These are phyloP conservation scores for Pterocarpus santalinus DNA, from an alignment of 306 rosid species.

Conservation along the genomic window DNA sequence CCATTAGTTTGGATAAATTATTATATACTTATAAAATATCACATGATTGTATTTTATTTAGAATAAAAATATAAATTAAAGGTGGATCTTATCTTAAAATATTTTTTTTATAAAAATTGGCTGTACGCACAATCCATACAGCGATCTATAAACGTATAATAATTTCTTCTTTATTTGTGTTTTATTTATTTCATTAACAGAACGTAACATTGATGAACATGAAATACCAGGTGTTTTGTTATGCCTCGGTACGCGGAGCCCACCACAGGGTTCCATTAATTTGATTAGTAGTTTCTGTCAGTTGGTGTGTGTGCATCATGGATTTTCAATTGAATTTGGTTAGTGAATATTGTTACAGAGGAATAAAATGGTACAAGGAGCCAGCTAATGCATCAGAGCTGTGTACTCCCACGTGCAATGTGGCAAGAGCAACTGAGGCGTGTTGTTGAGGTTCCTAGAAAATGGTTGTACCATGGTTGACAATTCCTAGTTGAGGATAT, in stretches of 20 bases:
- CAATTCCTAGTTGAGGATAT: slow-evolving; percentile 3
- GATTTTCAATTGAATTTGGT: slow-evolving; percentile 29
- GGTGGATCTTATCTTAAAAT: too few relatives aligned
- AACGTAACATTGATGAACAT: slow-evolving; percentile 8
- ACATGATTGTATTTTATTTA: too few relatives aligned
- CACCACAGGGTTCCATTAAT: slow-evolving; percentile 4
- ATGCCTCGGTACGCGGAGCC: slow-evolving; percentile 55
- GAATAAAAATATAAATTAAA: too few relatives aligned
- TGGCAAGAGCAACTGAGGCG: neutral
- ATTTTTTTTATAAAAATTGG: too few relatives aligned
- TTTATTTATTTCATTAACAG: slow-evolving; percentile 33
- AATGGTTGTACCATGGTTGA: neutral
- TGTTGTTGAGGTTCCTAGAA: slow-evolving; percentile 35
- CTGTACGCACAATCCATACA: too few relatives aligned
- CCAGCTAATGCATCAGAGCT: too few relatives aligned
- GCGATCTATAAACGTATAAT: too few relatives aligned
- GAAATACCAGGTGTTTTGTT: slow-evolving; percentile 25
- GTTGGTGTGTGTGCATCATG: slow-evolving; percentile 41
- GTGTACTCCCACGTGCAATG: slow-evolving; percentile 33
- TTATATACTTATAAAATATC: too few relatives aligned
- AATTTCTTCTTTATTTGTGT: neutral
- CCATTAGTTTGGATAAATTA: neutral
- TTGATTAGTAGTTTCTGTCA: slow-evolving; percentile 36
- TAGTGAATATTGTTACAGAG: too few relatives aligned
- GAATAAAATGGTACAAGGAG: too few relatives aligned